These are phyloP conservation scores for Botrytis hyacinthi DNA, from an alignment of 2,329 filamentous ascomycete species.

Conservation along the genomic window DNA sequence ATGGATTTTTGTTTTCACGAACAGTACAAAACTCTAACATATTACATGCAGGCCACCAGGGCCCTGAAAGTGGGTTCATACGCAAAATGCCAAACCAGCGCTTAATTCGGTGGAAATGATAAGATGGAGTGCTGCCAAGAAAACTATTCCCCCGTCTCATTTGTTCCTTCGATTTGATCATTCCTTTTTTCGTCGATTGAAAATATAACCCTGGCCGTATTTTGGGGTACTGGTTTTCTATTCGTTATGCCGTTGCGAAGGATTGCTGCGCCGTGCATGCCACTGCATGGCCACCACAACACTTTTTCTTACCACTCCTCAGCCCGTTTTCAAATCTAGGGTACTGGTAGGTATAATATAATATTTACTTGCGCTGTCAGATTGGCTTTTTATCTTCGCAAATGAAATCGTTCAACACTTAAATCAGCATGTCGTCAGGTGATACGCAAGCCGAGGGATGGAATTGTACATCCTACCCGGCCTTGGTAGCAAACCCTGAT, in stretches of 20 bases:
- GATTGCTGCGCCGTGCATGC: neutral
- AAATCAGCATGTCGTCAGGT: neutral
- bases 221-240: neutral
- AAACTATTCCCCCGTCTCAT: neutral
- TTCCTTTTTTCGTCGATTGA: neutral
- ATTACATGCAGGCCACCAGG: neutral
- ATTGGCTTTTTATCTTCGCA: neutral
- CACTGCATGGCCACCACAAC: neutral
- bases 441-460: neutral
- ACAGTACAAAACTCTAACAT: neutral
- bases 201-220: neutral
- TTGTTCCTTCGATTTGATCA: neutral
- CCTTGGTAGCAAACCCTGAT: neutral
- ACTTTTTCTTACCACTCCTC: neutral
- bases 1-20: neutral
- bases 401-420: neutral
- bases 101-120: neutral
- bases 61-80: neutral
- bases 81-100: neutral
- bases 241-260: neutral
- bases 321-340: neutral
- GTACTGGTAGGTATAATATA: neutral
- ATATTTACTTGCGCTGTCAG: neutral
- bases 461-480: neutral
- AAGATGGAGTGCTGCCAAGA: neutral